phyloP scores from a whole-genome alignment of 2,329 filamentous ascomycete species.

The Clonostachys sp. region DNA sequence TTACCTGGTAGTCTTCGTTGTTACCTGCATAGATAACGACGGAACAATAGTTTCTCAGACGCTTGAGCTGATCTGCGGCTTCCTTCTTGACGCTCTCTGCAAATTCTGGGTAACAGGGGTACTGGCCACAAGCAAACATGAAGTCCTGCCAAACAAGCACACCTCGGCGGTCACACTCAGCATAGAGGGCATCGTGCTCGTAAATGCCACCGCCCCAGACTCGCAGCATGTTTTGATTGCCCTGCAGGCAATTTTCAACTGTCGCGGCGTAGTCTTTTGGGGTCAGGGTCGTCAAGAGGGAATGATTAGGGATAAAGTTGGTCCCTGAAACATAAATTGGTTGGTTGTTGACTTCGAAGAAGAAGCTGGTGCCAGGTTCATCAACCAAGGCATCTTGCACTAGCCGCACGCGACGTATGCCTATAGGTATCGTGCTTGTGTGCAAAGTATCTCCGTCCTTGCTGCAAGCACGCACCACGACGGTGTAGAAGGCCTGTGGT shows the following conservation, averaged over 20 bases:
- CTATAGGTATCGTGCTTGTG: slow-evolving; percentile 54
- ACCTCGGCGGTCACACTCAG: slow-evolving; percentile 61
- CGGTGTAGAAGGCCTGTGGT: slow-evolving; percentile 57
- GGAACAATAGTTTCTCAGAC: slow-evolving; percentile 54
- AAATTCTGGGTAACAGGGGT: slow-evolving; percentile 55
- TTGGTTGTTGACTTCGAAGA: slow-evolving; percentile 66
- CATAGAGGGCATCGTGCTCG: slow-evolving; percentile 63
- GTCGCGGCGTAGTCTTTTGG: slow-evolving; percentile 60
- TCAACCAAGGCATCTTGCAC: slow-evolving; percentile 55
- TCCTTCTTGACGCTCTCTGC: slow-evolving; percentile 54
- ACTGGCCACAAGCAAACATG: slow-evolving; percentile 63
- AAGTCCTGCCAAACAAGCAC: slow-evolving; percentile 69
- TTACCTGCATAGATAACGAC: slow-evolving; percentile 77
- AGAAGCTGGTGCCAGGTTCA: slow-evolving; percentile 51
- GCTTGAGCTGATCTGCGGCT: slow-evolving; percentile 54
- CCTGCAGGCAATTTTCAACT: slow-evolving; percentile 66
- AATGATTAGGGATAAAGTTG: slow-evolving; percentile 74
- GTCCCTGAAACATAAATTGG: slow-evolving; percentile 72
- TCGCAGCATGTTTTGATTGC: slow-evolving; percentile 68
- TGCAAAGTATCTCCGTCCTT: slow-evolving; percentile 13
- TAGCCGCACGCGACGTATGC: slow-evolving; percentile 55
- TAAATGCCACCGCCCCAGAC: slow-evolving; percentile 40
- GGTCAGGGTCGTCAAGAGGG: slow-evolving; percentile 62
- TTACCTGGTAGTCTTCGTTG: slow-evolving; percentile 75
- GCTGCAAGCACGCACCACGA: not conserved